Evolutionary conservation across 202 grass and related monocot genomes (phyloP), one percentile per base, ranked within the genome.

Genomic region (Carex sylvatica): DNA sequence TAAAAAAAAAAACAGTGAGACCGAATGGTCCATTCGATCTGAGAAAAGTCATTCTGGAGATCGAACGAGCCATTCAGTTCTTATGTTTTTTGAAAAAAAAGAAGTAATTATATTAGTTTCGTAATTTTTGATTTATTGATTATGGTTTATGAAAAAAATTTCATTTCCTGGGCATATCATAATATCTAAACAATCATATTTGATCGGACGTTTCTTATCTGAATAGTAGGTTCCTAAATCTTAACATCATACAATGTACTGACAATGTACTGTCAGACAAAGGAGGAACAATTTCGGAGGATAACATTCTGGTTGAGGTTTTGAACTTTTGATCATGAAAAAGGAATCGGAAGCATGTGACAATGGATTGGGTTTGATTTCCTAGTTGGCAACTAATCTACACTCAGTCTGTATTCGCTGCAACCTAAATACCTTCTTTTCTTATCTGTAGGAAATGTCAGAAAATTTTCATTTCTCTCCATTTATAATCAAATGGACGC

Each of bases 361-460:
- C 44, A 26, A 74, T 52, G 70, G 70, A 74, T 74, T 52, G 30
- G 20, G 70, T 74, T 74, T 53, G 42, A 74, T 74, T 74, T 12
- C 46, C 22, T 53, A 16, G 70, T 53, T 52, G 70, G 44, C 22
- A 72, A 74, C 70, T 74, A 15, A 74, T 74, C 42, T 72, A 51
- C 20, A 15, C 44, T 46, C 67, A 40, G 36, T 68, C 31, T 18
- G 2, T 70, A 44, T 70, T 70, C 18, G 15, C 19, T 73, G 44
- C 22, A 71, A 23, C 19, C 38, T 24, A 49, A 5, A 9, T 71
- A 19, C 68, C 47, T 75, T 9, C n/a, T 38, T 9, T 36, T 58
- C 52, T 77, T 59, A 58, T 77, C 53, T 38, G 26, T 20, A 55
- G 49, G 28, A 35, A 3, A 56, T 31, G 9, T 30, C 24, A 18